Evolutionary conservation across 1,284 basidiomycete genomes (phyloP), one percentile per base, ranked within the genome.

Genomic region (Porodaedalea pini): DNA sequence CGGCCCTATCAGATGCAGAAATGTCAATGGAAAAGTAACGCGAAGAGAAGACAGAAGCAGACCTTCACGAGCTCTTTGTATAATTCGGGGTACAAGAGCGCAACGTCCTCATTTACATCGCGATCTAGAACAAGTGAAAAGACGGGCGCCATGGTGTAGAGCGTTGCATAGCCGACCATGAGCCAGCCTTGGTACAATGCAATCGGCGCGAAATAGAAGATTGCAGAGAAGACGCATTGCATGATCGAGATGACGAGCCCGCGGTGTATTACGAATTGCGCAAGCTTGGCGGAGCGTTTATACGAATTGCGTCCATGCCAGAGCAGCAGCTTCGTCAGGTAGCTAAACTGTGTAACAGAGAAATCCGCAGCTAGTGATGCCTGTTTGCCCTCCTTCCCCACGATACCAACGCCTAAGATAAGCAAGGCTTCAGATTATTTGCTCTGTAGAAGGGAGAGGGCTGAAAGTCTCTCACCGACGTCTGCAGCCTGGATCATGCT

Each of bases 251-350:
- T 99, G 72, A 99, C 98, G 40, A 99, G 76, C 4, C 97, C 97
- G 62, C 94, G 88, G 67, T 99, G 97, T 63, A 99, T 99, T 65
- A 99, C 96, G 68, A 99, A 99, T 69, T 99, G 97, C 0, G 95
- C 94, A 17, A 99, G 81, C 71, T 99, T 99, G 23, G 97, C 94
- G 0, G 92, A 96, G 59, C 97, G 92, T 58, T 97, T 93, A 74
- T 99, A 99, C 15, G 94, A 97, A 73, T 99, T 98, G 37, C 97
- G 87, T 0, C 97, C 97, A 65, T 96, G 93, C 93, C 93, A 96
- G 31, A 99, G 82, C 10, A 99, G 85, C 0, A 99, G 82, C 70
- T 98, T 98, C 27, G 94, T 96, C 52, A 99, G 82, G 71, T 86
- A 83, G 67, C 90, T 92, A 80, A 99, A 99, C 69, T 99, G 97